phyloP scores from a whole-genome alignment of 768 basidiomycete species.

The Scleroderma bovista region DNA sequence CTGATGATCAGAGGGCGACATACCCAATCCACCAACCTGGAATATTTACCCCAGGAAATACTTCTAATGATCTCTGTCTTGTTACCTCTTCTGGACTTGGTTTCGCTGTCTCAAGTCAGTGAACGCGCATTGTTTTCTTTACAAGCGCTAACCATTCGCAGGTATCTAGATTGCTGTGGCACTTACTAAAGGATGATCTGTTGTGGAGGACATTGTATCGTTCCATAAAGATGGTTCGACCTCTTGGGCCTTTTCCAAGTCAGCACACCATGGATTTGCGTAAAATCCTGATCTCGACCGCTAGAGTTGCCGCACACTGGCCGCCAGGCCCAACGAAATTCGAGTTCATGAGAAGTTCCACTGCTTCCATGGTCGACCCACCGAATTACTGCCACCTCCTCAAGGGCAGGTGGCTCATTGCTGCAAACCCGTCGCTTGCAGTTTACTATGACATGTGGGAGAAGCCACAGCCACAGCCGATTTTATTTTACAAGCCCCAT shows the following conservation, averaged over 20 bases:
- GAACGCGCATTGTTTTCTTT: not conserved
- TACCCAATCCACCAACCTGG: no score
- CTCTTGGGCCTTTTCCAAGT: slow-evolving; percentile 6
- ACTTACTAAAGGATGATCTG: slow-evolving; percentile 1
- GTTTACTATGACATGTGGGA: slow-evolving; percentile 2
- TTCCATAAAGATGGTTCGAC: slow-evolving; percentile 1
- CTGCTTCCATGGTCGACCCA: not conserved
- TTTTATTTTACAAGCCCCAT: slow-evolving; percentile 4
- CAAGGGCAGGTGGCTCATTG: slow-evolving; percentile 5
- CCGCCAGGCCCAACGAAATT: not conserved
- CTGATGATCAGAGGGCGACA: no score
- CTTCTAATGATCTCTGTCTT: slow-evolving; percentile 3
- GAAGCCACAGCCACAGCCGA: not conserved
- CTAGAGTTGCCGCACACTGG: slow-evolving; percentile 6
- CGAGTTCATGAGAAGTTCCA: not conserved
- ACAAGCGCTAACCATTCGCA: not conserved
- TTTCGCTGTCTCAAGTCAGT: not conserved
- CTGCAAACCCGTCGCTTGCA: not conserved
- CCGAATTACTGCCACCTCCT: not conserved
- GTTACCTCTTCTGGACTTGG: slow-evolving; percentile 1
- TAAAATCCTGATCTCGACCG: not conserved
- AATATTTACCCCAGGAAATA: slow-evolving; percentile 2
- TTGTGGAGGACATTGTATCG: slow-evolving; percentile 4
- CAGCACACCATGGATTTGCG: not conserved
- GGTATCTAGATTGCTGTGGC: slow-evolving; percentile 4